Evolutionary conservation across 345 rosid species (phyloP).

Genomic region (Odontarrhena argentea): DNA sequence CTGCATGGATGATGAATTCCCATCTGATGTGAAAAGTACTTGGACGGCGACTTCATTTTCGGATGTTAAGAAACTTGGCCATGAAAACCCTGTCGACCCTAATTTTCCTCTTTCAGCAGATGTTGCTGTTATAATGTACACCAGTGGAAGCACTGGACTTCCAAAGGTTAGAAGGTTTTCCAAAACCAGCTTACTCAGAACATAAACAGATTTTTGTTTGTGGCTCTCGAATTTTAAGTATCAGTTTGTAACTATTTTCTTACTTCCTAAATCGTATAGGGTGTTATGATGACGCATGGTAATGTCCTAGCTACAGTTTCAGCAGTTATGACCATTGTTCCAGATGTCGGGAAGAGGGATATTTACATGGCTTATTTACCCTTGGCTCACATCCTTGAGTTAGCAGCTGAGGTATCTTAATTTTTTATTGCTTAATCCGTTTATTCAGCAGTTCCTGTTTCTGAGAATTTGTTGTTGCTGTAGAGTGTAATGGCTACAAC

Average conservation of each 20-base stretch:
- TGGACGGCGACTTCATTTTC: conserved; percentile 66
- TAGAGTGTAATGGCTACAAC: conserved; percentile 79
- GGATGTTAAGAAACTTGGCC: conserved; percentile 75
- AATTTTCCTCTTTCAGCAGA: conserved; percentile 78
- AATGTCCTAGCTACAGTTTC: conserved; percentile 94
- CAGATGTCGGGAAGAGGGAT: conserved; percentile 78
- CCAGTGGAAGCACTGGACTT: conserved; percentile 98
- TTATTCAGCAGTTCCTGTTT: conserved; percentile 9
- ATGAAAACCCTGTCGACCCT: conserved; percentile 65
- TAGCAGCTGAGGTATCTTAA: conserved; percentile 81
- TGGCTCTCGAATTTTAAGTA: not conserved
- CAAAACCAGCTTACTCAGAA: not conserved
- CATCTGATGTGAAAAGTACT: conserved; percentile 55
- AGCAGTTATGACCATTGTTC: conserved; percentile 92
- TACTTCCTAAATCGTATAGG: conserved; percentile 50
- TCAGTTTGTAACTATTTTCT: not conserved
- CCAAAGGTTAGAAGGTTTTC: conserved; percentile 71
- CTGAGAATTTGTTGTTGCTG: conserved; percentile 28
- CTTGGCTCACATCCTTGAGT: conserved; percentile 93
- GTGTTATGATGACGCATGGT: conserved; percentile 98
- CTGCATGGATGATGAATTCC: conserved; percentile 80
- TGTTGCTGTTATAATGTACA: conserved; percentile 95
- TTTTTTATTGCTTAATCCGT: conserved; percentile 10
- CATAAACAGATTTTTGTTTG: not conserved
- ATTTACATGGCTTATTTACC: conserved; percentile 90